Evolutionary conservation across 306 rosid genomes (phyloP).

Genomic region (Acacia acuminata): DNA sequence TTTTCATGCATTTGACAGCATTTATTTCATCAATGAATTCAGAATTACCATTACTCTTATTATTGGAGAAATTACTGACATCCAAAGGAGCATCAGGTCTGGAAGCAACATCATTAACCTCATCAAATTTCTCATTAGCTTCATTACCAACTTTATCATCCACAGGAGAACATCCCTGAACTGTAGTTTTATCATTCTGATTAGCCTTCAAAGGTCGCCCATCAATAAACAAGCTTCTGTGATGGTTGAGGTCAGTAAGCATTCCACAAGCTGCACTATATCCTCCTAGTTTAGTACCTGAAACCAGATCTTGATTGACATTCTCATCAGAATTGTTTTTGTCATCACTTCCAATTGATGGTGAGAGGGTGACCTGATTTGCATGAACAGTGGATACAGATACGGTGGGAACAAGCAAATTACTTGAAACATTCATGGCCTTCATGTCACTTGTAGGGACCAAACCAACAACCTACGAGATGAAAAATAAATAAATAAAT

Average conservation of each 20-base stretch:
- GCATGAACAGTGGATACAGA: conserved; percentile 34
- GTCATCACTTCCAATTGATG: conserved; percentile 37
- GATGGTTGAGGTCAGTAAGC: conserved; percentile 28
- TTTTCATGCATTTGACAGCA: conserved; percentile 30
- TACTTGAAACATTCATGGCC: conserved; percentile 40
- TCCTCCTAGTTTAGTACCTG: conserved; percentile 29
- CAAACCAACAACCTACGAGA: conserved; percentile 41
- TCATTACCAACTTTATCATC: conserved; percentile 31
- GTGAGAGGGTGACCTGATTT: conserved; percentile 34
- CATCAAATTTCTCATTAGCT: conserved; percentile 31
- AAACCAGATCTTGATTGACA: conserved; percentile 33
- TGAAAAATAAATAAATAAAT: conserved; percentile 24
- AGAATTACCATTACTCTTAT: conserved; percentile 21
- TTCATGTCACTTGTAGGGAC: conserved; percentile 38
- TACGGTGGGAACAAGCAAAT: conserved; percentile 25
- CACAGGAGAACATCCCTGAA: conserved; percentile 32
- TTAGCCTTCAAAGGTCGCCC: conserved; percentile 35
- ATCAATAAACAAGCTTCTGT: conserved; percentile 17
- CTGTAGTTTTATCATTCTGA: conserved; percentile 36
- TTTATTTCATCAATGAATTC: conserved; percentile 40
- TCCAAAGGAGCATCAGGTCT: conserved; percentile 34
- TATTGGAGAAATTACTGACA: conserved; percentile 27
- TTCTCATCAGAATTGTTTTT: conserved; percentile 25
- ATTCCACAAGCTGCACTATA: conserved; percentile 26
- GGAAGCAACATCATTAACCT: conserved; percentile 36